A percentile compares a stretch with the other conserved stretches of the same genome.
phyloP scores from a whole-genome alignment of 2,329 filamentous ascomycete genomes.

The Aureobasidium sp. region DNA sequence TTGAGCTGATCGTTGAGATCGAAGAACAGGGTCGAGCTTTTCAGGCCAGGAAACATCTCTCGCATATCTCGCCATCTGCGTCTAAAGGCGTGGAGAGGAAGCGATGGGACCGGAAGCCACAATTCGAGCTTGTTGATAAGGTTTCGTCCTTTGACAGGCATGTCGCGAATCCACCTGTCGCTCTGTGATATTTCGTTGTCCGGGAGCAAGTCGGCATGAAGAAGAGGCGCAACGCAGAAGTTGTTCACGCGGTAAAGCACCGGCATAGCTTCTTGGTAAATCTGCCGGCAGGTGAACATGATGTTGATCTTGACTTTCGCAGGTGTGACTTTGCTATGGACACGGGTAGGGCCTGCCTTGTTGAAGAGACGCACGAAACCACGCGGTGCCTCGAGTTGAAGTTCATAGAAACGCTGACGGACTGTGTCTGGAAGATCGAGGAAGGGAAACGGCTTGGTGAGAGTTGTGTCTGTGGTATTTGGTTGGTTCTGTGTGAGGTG shows the following conservation, averaged over 20 bases:
- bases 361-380: not conserved
- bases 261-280: constrained; percentile 2
- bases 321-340: not conserved
- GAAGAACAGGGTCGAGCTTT: not conserved
- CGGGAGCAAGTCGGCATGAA: not conserved
- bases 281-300: constrained; percentile 1
- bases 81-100: too few relatives aligned
- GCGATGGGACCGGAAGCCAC: not conserved
- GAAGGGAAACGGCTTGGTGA: not conserved
- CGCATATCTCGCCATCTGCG: not conserved
- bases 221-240: not conserved
- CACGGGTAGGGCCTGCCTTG: not conserved
- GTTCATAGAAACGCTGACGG: constrained; percentile 1
- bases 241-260: constrained; percentile 7
- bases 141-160: constrained; percentile 5
- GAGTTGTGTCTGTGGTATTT: not conserved
- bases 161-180: not conserved
- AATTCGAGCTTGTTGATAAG: not conserved
- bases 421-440: constrained; percentile 2
- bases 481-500: not conserved
- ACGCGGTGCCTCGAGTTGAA: not conserved
- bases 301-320: not conserved
- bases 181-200: not conserved
- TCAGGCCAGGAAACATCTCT: not conserved
- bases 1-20: not conserved